Evolutionary conservation across 1,284 basidiomycete genomes (phyloP).

Genomic region (Schizophyllum amplum): DNA sequence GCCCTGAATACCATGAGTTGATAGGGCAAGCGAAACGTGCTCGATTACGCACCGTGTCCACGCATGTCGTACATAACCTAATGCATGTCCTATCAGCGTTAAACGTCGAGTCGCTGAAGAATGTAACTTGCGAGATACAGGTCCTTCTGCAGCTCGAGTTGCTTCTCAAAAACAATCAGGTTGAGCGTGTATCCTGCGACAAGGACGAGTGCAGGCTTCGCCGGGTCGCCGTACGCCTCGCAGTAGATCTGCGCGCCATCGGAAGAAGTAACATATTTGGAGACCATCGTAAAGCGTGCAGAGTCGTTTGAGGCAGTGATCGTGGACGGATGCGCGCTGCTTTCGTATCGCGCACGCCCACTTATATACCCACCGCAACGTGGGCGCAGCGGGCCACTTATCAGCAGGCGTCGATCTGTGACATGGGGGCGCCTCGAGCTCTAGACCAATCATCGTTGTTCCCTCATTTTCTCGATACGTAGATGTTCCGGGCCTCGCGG

Average conservation of each 20-base stretch:
- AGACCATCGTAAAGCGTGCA: background rate
- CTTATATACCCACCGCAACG: background rate
- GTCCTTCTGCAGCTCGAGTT: slow-evolving; percentile 15
- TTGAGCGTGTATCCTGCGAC: slow-evolving; percentile 32
- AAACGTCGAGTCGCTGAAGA: background rate
- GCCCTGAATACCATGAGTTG: background rate
- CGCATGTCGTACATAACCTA: slow-evolving; percentile 27
- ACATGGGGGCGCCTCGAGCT: background rate
- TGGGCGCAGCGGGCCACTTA: background rate
- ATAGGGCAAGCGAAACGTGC: too few species aligned
- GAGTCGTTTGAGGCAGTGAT: background rate
- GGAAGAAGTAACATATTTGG: slow-evolving; percentile 10
- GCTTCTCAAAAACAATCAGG: slow-evolving; percentile 25
- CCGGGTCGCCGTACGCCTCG: slow-evolving; percentile 29
- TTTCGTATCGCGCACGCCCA: background rate
- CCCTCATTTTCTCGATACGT: too few species aligned
- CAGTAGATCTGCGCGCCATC: slow-evolving; percentile 28
- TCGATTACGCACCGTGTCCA: slow-evolving; percentile 19
- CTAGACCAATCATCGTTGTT: too few species aligned
- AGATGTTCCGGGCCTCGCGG: too few species aligned
- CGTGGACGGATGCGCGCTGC: too few species aligned
- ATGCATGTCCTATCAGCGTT: background rate
- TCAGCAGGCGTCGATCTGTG: background rate
- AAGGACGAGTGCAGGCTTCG: slow-evolving; percentile 31
- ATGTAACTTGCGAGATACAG: slow-evolving; percentile 21